Evolutionary conservation across 768 basidiomycete genomes (phyloP), one percentile per base, ranked within the genome.

Genomic region (Kwoniella botswanensis): DNA sequence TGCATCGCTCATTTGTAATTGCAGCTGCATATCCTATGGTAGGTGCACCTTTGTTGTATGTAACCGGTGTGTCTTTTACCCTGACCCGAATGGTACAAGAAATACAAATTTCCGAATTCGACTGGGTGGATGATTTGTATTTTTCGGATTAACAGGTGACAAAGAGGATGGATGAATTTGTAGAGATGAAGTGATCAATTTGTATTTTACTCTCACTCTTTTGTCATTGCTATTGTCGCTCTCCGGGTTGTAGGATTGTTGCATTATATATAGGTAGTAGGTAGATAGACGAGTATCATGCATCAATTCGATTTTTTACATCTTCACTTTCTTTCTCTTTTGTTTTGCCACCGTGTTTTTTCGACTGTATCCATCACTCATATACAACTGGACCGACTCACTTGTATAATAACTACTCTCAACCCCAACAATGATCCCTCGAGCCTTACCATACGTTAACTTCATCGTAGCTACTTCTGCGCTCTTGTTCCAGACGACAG

Each of bases 371-470:
- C 53, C 35, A 7, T 35, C 35, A 0, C 35, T 35, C 35, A 35
- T 1, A 35, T 35, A 35, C 35, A 35, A 35, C 35, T 35, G 7
- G 35, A 56, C n/a, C 35, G 24, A 55, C 54, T 24, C 54, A 55
- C 54, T 35, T 55, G 54, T 55, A 55, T 55, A 55, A 12, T 55
- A 21, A n/a, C 22, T 18, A 11, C 24, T 55, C 15, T n/a, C 54
- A 22, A 55, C 4, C 10, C 54, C 54, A 52, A 55, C n/a, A 12
- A 66, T 71, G 64, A 65, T 71, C 22, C 70, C 70, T n/a, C 29
- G 70, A 71, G 56, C 58, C 24, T 26, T 71, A 13, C 70, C 70
- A 6, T 62, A 63, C 21, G 43, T 68, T 42, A 71, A 71, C 61
- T 71, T 71, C 50, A 66, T 55, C 43, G 55, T 71, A 26, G 71